A percentile compares a stretch with the other conserved stretches of the same genome.
Conservation (phyloP, 345 rosid species). For the Murraya koenigii region DNA sequence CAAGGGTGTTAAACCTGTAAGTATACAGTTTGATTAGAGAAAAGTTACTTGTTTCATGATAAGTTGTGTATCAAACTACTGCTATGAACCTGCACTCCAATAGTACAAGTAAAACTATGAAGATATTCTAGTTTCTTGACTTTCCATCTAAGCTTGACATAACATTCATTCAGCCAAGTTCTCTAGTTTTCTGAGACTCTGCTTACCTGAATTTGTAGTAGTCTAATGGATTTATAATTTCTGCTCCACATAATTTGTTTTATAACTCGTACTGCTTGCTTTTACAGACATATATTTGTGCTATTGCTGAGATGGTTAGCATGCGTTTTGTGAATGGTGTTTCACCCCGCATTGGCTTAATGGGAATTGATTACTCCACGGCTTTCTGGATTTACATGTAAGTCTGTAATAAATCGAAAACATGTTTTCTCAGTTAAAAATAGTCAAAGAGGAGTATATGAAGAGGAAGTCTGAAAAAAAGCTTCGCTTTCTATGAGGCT, state of each 20-base stretch:
- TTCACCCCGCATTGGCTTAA: conserved; percentile 53
- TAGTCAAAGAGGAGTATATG: not conserved
- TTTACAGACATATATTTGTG: conserved; percentile 69
- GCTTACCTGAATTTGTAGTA: no score
- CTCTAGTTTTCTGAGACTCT: no score
- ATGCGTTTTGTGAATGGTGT: conserved; percentile 72
- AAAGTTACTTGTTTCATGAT: not conserved
- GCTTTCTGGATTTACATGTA: conserved; percentile 88
- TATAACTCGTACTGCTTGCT: not conserved
- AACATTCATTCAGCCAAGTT: no score
- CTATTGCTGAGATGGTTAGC: conserved; percentile 81
- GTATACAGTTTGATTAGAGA: conserved; percentile 24
- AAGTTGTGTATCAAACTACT: not conserved
- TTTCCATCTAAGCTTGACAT: no score
- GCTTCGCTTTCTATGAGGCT: not conserved
- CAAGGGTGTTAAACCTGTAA: conserved; percentile 66
- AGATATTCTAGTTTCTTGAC: not conserved
- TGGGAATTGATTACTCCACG: conserved; percentile 76
- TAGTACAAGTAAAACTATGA: not conserved
- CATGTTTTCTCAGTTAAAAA: not conserved
- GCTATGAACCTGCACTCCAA: not conserved
- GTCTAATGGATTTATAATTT: not conserved
- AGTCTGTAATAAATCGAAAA: conserved; percentile 19
- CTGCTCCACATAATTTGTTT: not conserved
- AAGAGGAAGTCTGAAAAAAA: not conserved